A percentile compares a stretch with the other conserved stretches of the same genome.
phyloP scores from a whole-genome alignment of 768 basidiomycete species.

The Kwoniella sp. region DNA sequence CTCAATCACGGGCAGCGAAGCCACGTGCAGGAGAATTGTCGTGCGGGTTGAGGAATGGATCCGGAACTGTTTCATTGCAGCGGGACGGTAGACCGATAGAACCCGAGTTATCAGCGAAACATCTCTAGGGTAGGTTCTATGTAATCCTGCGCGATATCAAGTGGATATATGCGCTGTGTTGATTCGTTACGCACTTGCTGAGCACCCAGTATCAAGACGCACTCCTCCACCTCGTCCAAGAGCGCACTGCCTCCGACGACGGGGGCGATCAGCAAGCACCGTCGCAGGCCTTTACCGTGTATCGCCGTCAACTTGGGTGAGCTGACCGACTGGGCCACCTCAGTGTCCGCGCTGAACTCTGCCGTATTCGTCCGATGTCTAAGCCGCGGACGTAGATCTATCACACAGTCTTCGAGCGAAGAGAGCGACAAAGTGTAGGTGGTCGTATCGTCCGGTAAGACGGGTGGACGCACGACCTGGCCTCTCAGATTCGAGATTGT shows the following conservation, averaged over 20 bases:
- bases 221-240: slow-evolving; percentile 66
- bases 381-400: slow-evolving; percentile 63
- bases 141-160: neutral
- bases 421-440: slow-evolving; percentile 62
- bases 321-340: neutral
- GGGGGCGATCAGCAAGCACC: slow-evolving; percentile 70
- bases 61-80: slow-evolving; percentile 66
- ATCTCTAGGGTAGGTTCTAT: too few species aligned
- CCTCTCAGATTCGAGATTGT: slow-evolving; percentile 12
- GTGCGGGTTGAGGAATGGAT: slow-evolving; percentile 75
- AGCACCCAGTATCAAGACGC: slow-evolving; percentile 70
- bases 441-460: neutral
- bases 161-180: neutral
- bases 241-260: slow-evolving; percentile 71
- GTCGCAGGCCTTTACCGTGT: slow-evolving; percentile 66
- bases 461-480: slow-evolving; percentile 1
- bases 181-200: slow-evolving; percentile 68
- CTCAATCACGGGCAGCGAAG: slow-evolving; percentile 80
- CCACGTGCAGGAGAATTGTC: slow-evolving; percentile 68
- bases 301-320: slow-evolving; percentile 59
- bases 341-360: neutral
- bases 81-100: slow-evolving; percentile 16
- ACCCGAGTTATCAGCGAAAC: neutral
- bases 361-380: neutral
- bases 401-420: slow-evolving; percentile 69